Evolutionary conservation across 352 stramenopile genomes (phyloP).

Genomic region (Phytophthora pseudosyringae): DNA sequence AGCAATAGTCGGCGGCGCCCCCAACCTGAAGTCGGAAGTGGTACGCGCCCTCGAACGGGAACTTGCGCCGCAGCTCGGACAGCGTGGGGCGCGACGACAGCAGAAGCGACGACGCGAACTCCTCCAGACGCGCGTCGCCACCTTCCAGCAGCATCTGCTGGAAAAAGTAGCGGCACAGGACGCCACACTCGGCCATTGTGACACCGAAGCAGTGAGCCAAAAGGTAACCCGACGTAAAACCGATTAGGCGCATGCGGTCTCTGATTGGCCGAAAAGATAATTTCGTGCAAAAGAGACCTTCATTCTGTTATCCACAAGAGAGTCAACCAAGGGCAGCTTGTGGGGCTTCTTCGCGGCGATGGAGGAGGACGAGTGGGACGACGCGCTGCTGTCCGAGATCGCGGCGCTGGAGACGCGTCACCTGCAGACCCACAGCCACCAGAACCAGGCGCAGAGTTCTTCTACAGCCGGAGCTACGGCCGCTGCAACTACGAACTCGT

Average conservation of each 20-base stretch:
- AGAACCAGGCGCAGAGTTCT: conserved; percentile 16
- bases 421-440: conserved; percentile 22
- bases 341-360: conserved; percentile 8
- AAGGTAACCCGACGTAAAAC: no score
- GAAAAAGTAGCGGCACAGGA: conserved; percentile 89
- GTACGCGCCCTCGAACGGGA: conserved; percentile 77
- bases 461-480: background rate
- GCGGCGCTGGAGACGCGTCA: conserved; percentile 64
- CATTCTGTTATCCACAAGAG: no score
- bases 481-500: conserved; percentile 4
- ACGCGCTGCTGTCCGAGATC: conserved; percentile 77
- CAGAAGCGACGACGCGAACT: conserved; percentile 65
- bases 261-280: conserved; percentile 7
- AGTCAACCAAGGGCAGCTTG: background rate
- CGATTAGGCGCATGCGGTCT: no score
- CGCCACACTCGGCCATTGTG: conserved; percentile 37
- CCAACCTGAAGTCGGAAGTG: conserved; percentile 82
- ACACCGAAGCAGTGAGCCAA: background rate
- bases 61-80: conserved; percentile 64
- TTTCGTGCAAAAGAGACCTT: background rate
- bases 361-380: conserved; percentile 85
- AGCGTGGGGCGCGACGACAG: conserved; percentile 73
- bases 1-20: conserved; percentile 58
- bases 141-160: conserved; percentile 73
- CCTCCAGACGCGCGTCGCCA: conserved; percentile 43